Evolutionary conservation across 805 yeast genomes (phyloP).

Genomic region (Alloascoidea africana): DNA sequence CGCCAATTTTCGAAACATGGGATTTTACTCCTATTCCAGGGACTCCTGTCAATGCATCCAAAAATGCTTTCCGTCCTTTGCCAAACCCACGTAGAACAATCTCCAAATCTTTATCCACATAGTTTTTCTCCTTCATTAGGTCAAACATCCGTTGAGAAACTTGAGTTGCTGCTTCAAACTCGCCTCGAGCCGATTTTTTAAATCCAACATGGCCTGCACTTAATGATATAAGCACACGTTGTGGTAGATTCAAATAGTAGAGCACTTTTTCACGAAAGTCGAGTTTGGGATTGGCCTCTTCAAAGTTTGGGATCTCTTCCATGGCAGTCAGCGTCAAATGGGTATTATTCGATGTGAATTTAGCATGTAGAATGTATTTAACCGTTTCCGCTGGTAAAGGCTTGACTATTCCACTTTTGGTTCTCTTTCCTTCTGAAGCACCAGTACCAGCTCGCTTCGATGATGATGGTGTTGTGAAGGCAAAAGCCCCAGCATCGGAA

Average conservation of each 20-base stretch:
- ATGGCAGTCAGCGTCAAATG: slow-evolving; percentile 61
- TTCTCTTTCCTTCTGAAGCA: too few relatives aligned
- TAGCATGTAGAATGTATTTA: slow-evolving; percentile 61
- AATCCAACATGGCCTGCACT: slow-evolving; percentile 84
- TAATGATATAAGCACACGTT: slow-evolving; percentile 50
- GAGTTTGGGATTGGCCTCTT: slow-evolving; percentile 36
- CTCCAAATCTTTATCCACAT: slow-evolving; percentile 51
- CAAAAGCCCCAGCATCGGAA: too few relatives aligned
- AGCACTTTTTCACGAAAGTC: slow-evolving; percentile 57
- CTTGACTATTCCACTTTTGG: too few relatives aligned
- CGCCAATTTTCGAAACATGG: slow-evolving; percentile 57
- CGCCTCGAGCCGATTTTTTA: slow-evolving; percentile 79
- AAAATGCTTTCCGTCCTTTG: slow-evolving; percentile 78
- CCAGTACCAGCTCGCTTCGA: too few relatives aligned
- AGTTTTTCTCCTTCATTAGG: slow-evolving; percentile 46
- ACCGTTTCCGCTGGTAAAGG: too few relatives aligned
- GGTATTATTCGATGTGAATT: slow-evolving; percentile 73
- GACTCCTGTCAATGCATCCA: slow-evolving; percentile 72
- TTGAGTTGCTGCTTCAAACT: slow-evolving; percentile 87
- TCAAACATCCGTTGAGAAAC: slow-evolving; percentile 62
- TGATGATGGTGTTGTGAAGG: too few relatives aligned
- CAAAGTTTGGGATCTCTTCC: slow-evolving; percentile 44
- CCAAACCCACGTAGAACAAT: slow-evolving; percentile 72
- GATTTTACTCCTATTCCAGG: slow-evolving; percentile 65
- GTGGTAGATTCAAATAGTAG: slow-evolving; percentile 67